Evolutionary conservation across 352 stramenopile species (phyloP), one percentile per base, ranked within the genome.

Genomic region (Saprolegnia parasitica): DNA sequence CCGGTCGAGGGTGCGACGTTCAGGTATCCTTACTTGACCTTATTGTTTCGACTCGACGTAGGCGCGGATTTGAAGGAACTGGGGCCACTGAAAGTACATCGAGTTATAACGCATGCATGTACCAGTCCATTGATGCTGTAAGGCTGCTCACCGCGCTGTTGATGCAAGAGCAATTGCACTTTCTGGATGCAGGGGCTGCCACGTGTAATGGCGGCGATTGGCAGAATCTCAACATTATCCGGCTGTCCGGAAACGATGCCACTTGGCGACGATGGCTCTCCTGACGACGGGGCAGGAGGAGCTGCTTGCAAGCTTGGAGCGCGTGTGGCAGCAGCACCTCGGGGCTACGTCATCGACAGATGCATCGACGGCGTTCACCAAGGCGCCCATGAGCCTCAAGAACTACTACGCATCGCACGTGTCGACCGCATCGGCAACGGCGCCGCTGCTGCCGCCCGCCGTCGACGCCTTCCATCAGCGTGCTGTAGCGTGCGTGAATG

Each of bases 401-500:
- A 52, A 63, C 11, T 70, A 70, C 26, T 70, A 61, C 40, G 63
- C 63, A 15, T 49, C 55, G 21, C 46, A 62, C n/a, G 46, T 62
- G 8, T 23, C 63, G 35, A 52, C 35, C 0, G 42, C 63, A 18
- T n/a, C 15, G 18, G 26, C 29, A 39, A 47, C 49, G 18, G 37
- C 45, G 5, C 46, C 63, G 11, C 20, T 50, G 49, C 58, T 67
- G 11, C 20, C 58, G 0, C 11, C 58, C 1, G 26, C 32, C 4
- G 21, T 70, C 6, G 29, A 60, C 11, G 6, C 54, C 13, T 70
- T 70, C 49, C 6, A 60, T 11, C 13, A 60, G 13, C 52, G 35
- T 8, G 52, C 63, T 0, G 26, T 46, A 23, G 73, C 26, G 9
- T 81, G 76, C 20, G 72, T 67, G 21, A 26, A 56, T 4, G 68